These are phyloP conservation scores for Chamaecyparis obtusa DNA, from an alignment of 75 land plant genomes.

Conservation along the genomic window DNA sequence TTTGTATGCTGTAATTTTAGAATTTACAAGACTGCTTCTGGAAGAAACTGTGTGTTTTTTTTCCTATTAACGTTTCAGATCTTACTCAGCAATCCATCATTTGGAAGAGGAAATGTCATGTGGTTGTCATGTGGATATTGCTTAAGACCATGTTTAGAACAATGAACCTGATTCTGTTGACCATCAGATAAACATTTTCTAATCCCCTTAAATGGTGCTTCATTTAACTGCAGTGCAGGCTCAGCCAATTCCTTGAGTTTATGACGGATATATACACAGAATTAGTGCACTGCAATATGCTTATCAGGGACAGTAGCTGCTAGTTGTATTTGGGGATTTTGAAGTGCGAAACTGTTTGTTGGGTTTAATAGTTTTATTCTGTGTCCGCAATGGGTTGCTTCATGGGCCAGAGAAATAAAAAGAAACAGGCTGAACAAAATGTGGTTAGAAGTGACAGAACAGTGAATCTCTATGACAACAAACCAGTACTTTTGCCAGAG, in stretches of 20 bases:
- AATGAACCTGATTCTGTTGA: background rate
- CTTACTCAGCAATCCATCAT: no score
- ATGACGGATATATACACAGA: background rate
- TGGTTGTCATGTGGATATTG: background rate
- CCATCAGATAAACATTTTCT: slow-evolving; percentile 4
- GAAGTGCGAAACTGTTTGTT: background rate
- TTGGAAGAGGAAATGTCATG: background rate
- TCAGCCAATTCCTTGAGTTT: background rate
- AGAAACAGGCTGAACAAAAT: slow-evolving; percentile 34
- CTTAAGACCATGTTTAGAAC: background rate
- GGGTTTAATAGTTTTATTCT: background rate
- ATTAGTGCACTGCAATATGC: background rate
- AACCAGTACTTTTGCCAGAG: slow-evolving; percentile 17
- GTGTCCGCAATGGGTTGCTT: slow-evolving; percentile 62
- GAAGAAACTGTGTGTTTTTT: no score
- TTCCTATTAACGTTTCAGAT: no score
- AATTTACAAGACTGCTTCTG: background rate
- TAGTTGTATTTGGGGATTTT: background rate
- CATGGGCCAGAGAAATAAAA: slow-evolving; percentile 41
- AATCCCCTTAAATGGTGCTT: background rate
- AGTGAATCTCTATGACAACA: slow-evolving; percentile 8
- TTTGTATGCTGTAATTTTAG: background rate
- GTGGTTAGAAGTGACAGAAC: background rate
- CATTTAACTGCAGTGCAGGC: background rate
- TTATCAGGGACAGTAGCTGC: background rate